A percentile compares a stretch with the other conserved stretches of the same genome.
phyloP scores from a whole-genome alignment of 768 basidiomycete genomes.

The Scleroderma citrinum region DNA sequence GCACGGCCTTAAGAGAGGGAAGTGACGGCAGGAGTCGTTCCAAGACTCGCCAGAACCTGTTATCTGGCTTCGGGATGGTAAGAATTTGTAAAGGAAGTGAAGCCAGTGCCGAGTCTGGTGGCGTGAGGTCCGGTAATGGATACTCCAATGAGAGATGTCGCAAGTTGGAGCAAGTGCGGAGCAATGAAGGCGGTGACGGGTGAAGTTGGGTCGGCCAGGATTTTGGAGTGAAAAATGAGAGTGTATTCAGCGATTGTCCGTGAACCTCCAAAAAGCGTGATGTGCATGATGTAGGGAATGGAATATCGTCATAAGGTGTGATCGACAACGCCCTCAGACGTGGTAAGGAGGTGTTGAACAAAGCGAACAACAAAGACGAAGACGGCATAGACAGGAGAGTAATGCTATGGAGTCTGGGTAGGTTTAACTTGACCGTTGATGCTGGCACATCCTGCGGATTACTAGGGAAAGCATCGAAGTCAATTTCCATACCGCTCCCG shows the following conservation, averaged over 20 bases:
- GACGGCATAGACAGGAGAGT: slow-evolving; percentile 61
- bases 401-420: slow-evolving; percentile 54
- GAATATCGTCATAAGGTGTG: slow-evolving; percentile 69
- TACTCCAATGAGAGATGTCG: slow-evolving; percentile 68
- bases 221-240: slow-evolving; percentile 65
- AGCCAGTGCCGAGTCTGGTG: slow-evolving; percentile 30
- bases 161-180: slow-evolving; percentile 48
- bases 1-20: slow-evolving; percentile 50
- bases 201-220: slow-evolving; percentile 58
- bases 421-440: slow-evolving; percentile 37
- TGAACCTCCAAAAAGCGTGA: slow-evolving; percentile 56
- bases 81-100: slow-evolving; percentile 48
- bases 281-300: slow-evolving; percentile 50
- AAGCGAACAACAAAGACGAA: slow-evolving; percentile 54
- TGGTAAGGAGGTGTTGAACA: slow-evolving; percentile 58
- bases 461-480: slow-evolving; percentile 35
- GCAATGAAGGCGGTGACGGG: slow-evolving; percentile 45
- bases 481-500: slow-evolving; percentile 52
- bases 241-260: slow-evolving; percentile 50
- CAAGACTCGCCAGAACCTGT: slow-evolving; percentile 51
- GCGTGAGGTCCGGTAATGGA: slow-evolving; percentile 50
- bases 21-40: slow-evolving; percentile 51
- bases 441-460: slow-evolving; percentile 13
- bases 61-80: slow-evolving; percentile 68
- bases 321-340: slow-evolving; percentile 56